Percentiles rank a stretch among this genome's conserved stretches.
phyloP scores from a whole-genome alignment of 495 filamentous ascomycete genomes.

The Hyaloscypha variabilis region DNA sequence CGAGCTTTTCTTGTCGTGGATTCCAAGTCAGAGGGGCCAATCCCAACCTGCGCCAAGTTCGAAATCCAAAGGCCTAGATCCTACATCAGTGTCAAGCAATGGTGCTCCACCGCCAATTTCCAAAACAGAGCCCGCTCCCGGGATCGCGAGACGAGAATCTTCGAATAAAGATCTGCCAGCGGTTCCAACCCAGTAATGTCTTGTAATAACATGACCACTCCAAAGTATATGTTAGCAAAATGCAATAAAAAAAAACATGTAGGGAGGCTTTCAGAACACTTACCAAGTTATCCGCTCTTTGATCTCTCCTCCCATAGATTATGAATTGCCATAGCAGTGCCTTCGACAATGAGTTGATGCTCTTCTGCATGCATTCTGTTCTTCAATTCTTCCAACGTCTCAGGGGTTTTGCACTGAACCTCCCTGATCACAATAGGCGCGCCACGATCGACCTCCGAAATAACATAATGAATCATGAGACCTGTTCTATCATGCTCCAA shows the following conservation, averaged over 20 bases:
- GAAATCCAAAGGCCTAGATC: slow-evolving; percentile 6
- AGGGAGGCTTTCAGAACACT: not conserved
- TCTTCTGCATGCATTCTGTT: slow-evolving; percentile 71
- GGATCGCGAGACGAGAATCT: not conserved
- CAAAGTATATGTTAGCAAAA: slow-evolving; percentile 1
- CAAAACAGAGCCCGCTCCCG: slow-evolving; percentile 5
- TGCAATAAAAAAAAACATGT: not conserved
- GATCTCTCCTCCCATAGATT: slow-evolving; percentile 43
- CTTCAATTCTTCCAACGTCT: slow-evolving; percentile 67
- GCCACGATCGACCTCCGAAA: slow-evolving; percentile 82
- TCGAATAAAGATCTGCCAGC: slow-evolving; percentile 25
- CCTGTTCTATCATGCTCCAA: slow-evolving; percentile 75
- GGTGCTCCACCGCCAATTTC: slow-evolving; percentile 18
- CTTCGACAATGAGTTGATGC: slow-evolving; percentile 71
- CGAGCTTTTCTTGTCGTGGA: slow-evolving; percentile 67
- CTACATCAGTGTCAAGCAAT: slow-evolving; percentile 4
- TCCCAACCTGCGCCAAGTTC: slow-evolving; percentile 14
- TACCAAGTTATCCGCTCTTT: slow-evolving; percentile 15
- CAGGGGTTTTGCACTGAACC: slow-evolving; percentile 69
- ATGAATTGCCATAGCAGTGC: slow-evolving; percentile 58
- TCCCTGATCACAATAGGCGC: slow-evolving; percentile 71
- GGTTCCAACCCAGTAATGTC: slow-evolving; percentile 14
- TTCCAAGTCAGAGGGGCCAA: slow-evolving; percentile 39
- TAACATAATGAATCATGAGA: slow-evolving; percentile 88
- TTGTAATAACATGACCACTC: not conserved